Conservation (phyloP, 2,329 filamentous ascomycete species). For the Berkeleyomyces basicola region DNA sequence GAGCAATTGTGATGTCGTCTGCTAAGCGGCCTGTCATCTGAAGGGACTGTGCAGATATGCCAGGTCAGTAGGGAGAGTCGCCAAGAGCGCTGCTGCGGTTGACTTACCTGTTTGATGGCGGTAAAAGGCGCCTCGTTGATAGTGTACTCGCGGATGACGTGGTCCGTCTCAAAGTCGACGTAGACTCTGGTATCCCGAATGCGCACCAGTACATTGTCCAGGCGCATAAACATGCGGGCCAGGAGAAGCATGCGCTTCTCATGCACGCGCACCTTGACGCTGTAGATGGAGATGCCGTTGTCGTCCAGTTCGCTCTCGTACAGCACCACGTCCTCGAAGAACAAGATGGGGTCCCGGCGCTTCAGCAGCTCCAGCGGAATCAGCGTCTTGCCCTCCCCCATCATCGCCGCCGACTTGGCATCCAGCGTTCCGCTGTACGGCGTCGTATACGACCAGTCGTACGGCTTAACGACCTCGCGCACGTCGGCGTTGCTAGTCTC, state of each 20-base stretch:
- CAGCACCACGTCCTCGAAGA: slow-evolving; percentile 90
- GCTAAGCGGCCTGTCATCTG: slow-evolving; percentile 34
- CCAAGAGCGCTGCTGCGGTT: background rate
- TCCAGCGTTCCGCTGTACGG: slow-evolving; percentile 60
- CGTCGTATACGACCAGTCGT: slow-evolving; percentile 96
- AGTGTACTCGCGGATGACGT: slow-evolving; percentile 78
- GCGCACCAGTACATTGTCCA: slow-evolving; percentile 78
- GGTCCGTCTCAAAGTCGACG: slow-evolving; percentile 65
- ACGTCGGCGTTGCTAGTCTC: slow-evolving; percentile 75
- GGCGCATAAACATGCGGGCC: slow-evolving; percentile 73
- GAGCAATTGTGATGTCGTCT: slow-evolving; percentile 57
- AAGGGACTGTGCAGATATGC: slow-evolving; percentile 25
- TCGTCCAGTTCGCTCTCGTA: slow-evolving; percentile 97
- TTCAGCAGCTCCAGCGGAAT: slow-evolving; percentile 80
- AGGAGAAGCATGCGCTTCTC: slow-evolving; percentile 73
- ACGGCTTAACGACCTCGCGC: slow-evolving; percentile 85
- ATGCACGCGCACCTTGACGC: slow-evolving; percentile 87
- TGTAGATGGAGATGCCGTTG: slow-evolving; percentile 84
- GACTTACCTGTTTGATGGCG: slow-evolving; percentile 51
- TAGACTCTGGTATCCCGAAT: slow-evolving; percentile 84
- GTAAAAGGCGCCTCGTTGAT: slow-evolving; percentile 72
- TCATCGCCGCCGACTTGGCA: slow-evolving; percentile 14
- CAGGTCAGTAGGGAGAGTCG: background rate
- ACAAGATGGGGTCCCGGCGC: slow-evolving; percentile 80
- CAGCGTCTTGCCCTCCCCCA: slow-evolving; percentile 7